Conservation (phyloP, 441 rosid species). For the Erodium texanum region DNA sequence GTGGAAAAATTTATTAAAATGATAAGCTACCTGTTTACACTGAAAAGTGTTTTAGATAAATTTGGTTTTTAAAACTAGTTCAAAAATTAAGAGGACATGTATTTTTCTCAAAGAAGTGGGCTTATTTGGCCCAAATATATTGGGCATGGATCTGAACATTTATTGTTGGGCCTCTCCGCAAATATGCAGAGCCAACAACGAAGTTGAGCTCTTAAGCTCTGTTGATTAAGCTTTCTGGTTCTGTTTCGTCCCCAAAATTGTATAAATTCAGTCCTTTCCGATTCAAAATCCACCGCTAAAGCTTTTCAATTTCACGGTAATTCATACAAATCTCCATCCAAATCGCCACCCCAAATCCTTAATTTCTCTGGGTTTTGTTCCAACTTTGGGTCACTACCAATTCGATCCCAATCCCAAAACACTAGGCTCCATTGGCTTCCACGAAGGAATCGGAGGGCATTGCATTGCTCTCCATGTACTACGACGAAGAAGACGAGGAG, state of each 20-base stretch:
- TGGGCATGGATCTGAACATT: background rate
- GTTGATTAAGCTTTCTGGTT: no score
- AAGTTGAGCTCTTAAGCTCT: no score
- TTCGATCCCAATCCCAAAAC: constrained; percentile 10
- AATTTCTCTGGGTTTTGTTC: background rate
- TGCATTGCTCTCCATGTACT: constrained; percentile 71
- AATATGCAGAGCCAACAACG: no score
- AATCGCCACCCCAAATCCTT: background rate
- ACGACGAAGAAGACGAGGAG: constrained; percentile 64
- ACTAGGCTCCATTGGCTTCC: constrained; percentile 46
- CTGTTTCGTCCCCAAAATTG: no score
- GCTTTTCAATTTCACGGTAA: background rate
- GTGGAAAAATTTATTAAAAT: no score
- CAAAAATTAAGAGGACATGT: no score
- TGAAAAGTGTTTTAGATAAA: no score
- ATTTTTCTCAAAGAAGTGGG: background rate
- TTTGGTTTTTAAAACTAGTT: no score
- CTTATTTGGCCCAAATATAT: background rate
- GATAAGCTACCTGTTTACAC: no score
- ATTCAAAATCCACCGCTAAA: background rate
- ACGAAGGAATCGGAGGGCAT: constrained; percentile 83
- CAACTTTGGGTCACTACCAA: background rate
- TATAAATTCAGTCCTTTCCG: background rate
- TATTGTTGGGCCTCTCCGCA: background rate
- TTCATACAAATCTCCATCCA: background rate